Evolutionary conservation across 1,139 yeast species (phyloP), one percentile per base, ranked within the genome.

Genomic region (Trichomonascaceae sp.): DNA sequence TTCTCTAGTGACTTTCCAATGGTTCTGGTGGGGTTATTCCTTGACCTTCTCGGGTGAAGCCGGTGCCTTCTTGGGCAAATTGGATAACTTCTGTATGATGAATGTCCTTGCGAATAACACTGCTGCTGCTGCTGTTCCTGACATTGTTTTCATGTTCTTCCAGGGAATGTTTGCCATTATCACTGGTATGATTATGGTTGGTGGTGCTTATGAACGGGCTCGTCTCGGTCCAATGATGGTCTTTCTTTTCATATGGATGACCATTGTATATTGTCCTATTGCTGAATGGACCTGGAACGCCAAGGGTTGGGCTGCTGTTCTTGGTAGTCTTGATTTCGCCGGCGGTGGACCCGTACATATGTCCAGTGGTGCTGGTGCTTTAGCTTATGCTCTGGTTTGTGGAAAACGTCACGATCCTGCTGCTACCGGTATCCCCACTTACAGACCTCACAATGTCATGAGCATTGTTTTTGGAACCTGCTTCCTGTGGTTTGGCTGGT

Each of bases 261-360:
- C 98, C n/a, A 81, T 93, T 49, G 98, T 93, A 50, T 93, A 93
- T 77, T 86, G 95, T 70, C 97, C 97, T 56, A 57, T 88, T 76
- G 98, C 98, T 15, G 87, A 86, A 76, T 91, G 98, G 98, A 87
- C 96, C 30, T 93, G 98, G 98, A 93, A 91, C 70, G 79, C 83
- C 36, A 80, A 80, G 56, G 99, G 98, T 50, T 93, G 98, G 98
- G 78, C 91, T 60, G 80, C 78, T 55, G 75, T 74, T 50, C 77
- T 91, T 56, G 98, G 98, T 59, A 84, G 90, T 36, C 80, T 89
- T 57, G 99, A 93, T 74, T 93, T 88, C 69, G 98, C 98, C 43
- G 99, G 99, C 65, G 97, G 98, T 67, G 96, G 97, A 59, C 96
- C 98, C 60, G 98, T 93, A 57, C 99, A 93, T 74, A 89, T 88